Evolutionary conservation across 495 filamentous ascomycete genomes (phyloP), one percentile per base, ranked within the genome.

Genomic region (Zalerion maritima): DNA sequence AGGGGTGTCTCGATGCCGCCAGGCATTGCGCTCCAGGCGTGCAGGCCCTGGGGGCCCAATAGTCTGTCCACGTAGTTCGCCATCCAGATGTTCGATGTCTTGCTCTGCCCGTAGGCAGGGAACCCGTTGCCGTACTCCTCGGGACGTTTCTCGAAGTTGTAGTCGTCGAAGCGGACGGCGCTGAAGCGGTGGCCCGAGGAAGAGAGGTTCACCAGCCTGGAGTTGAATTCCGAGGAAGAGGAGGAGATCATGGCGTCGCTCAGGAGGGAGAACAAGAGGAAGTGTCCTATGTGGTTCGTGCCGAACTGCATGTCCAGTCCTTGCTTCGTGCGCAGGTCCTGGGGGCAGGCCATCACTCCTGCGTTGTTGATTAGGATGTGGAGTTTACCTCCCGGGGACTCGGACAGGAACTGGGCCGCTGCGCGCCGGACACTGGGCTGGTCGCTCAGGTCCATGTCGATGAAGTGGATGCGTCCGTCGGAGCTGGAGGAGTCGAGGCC

Each of bases 221-320:
- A 43, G 9, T 43, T 36, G 34, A 45, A 36, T 2, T 31, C 24
- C 11, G 42, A 37, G 6, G 45, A 43, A 10, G 53, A 45, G 14
- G 45, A 47, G 9, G 50, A 36, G 10, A 67, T 46, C 6, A 68
- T 44, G 18, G 53, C 28, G 12, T 46, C 40, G 37, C 57, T 52
- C 18, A 71, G 55, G 3, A 61, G 54, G n/a, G 57, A 34, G 44
- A 68, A 64, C n/a, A 71, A 45, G 14, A 67, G 55, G 45, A 67
- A 69, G 35, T 72, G 66, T 5, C 37, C 49, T 0, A 69, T 45
- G 37, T 71, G 58, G 43, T 70, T 67, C 1, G 57, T 64, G 9
- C 49, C 57, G 30, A 72, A 57, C 28, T 69, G 59, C 0, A 46
- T 41, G 35, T 71, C 64, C 34, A 62, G 45, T 5, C 55, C 57